Conservation (phyloP, 306 rosid species). For the Fagus sylvatica region DNA sequence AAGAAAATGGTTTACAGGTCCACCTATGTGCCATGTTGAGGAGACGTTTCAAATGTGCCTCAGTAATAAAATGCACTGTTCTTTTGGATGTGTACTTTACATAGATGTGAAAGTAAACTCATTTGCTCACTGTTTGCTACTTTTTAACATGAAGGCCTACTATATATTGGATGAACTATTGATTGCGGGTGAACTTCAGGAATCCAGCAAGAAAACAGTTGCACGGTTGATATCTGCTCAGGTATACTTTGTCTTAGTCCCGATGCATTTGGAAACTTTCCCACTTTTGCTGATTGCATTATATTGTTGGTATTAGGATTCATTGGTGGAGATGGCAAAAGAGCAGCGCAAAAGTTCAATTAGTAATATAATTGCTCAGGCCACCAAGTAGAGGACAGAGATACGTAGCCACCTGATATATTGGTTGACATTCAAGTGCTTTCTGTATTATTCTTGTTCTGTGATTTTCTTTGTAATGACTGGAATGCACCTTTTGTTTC, state of each 20-base stretch:
- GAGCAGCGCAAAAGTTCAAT: slow-evolving; percentile 61
- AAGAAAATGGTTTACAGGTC: not conserved
- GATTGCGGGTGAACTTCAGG: slow-evolving; percentile 69
- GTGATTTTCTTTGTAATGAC: not conserved
- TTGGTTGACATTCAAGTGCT: not conserved
- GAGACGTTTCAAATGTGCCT: not conserved
- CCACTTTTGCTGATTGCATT: not conserved
- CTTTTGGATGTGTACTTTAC: not conserved
- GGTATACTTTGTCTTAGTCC: slow-evolving; percentile 31
- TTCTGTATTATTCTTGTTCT: not conserved
- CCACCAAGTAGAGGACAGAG: slow-evolving; percentile 42
- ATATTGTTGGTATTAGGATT: slow-evolving; percentile 34
- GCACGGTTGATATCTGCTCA: slow-evolving; percentile 66
- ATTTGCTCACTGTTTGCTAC: slow-evolving; percentile 1
- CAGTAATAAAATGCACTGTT: not conserved
- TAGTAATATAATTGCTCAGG: slow-evolving; percentile 64
- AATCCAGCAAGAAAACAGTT: slow-evolving; percentile 64
- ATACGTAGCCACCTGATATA: not conserved
- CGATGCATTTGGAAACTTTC: not conserved
- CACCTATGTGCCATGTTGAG: not conserved
- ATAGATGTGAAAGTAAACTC: not conserved
- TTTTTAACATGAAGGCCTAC: slow-evolving; percentile 48
- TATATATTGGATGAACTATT: slow-evolving; percentile 58
- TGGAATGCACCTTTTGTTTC: not conserved
- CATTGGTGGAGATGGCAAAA: slow-evolving; percentile 66